Evolutionary conservation across 2,329 filamentous ascomycete genomes (phyloP), one percentile per base, ranked within the genome.

Genomic region (Macrophomina pseudophaseolina): DNA sequence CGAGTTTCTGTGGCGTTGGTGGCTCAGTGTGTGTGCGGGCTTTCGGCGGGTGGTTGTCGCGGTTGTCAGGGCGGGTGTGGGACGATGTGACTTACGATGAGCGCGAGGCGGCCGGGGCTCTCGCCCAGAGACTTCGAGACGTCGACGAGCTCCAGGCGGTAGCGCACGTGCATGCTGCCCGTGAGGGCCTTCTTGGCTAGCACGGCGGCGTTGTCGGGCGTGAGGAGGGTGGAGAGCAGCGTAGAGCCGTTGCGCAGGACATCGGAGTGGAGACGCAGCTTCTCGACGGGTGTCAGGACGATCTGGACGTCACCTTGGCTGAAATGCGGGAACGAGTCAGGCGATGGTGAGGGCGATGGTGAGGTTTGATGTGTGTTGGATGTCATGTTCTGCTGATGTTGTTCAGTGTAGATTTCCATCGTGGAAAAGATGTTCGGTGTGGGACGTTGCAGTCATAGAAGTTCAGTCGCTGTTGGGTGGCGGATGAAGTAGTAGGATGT

Each of bases 201-300:
- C 40, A 71, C 71, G 1, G 71, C 73, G 1, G 76, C 76, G 32
- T 72, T 70, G 2, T 69, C 70, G 51, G 77, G 73, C 4, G 72
- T 76, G 23, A 80, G 70, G 48, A 76, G 53, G 12, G 72, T 69
- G 0, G 72, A 70, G 54, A 80, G 74, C 18, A 75, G 70, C 0
- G 42, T 33, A 11, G 74, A 72, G 2, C 71, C 74, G 69, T 71
- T 74, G 49, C 76, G 72, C 5, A 80, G 70, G 12, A 74, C 74
- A 52, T 74, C 73, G 7, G 76, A 72, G 66, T 80, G 77, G 32
- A 79, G 75, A 33, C 72, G 72, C 68, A 77, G 76, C 49, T 68
- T 70, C 18, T 70, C 71, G 16, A 73, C 66, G 44, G 74, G 72
- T 16, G 73, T 69, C 23, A 80, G 73, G 12, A 74, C 69, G 35